Percentiles rank a stretch among this genome's conserved stretches.
phyloP scores from a whole-genome alignment of 1,139 yeast species.

The Dujonia santamariae region DNA sequence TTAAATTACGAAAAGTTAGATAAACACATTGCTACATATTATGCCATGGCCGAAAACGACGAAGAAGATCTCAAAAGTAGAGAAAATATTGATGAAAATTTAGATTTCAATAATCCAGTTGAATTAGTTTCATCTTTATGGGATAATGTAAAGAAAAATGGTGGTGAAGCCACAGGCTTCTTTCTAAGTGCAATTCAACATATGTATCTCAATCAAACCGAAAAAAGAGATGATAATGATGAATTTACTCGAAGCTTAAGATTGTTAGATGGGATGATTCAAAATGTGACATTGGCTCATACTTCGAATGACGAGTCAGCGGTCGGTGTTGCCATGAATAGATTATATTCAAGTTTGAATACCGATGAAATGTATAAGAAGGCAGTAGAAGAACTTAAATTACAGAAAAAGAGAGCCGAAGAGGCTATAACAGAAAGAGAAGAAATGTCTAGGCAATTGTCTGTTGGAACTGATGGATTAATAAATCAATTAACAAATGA shows the following conservation, averaged over 20 bases:
- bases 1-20: conserved; percentile 62
- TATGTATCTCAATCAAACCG: conserved; percentile 69
- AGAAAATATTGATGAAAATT: conserved; percentile 57
- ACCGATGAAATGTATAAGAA: conserved; percentile 88
- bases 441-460: conserved; percentile 66
- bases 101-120: conserved; percentile 73
- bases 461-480: conserved; percentile 82
- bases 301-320: conserved; percentile 70
- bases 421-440: conserved; percentile 87
- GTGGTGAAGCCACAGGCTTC: conserved; percentile 58
- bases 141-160: conserved; percentile 48
- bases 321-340: conserved; percentile 79
- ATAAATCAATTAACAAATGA: conserved; percentile 70
- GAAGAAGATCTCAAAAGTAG: conserved; percentile 60
- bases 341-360: conserved; percentile 71
- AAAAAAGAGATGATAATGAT: conserved; percentile 44
- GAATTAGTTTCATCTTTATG: conserved; percentile 68
- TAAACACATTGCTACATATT: conserved; percentile 65
- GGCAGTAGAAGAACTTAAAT: conserved; percentile 72
- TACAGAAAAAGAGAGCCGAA: conserved; percentile 63
- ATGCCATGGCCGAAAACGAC: conserved; percentile 67
- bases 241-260: conserved; percentile 67
- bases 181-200: conserved; percentile 82
- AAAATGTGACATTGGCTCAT: conserved; percentile 70
- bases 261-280: conserved; percentile 77